phyloP scores from a whole-genome alignment of 768 basidiomycete genomes.

The Gloeopeniophorella convolvens region DNA sequence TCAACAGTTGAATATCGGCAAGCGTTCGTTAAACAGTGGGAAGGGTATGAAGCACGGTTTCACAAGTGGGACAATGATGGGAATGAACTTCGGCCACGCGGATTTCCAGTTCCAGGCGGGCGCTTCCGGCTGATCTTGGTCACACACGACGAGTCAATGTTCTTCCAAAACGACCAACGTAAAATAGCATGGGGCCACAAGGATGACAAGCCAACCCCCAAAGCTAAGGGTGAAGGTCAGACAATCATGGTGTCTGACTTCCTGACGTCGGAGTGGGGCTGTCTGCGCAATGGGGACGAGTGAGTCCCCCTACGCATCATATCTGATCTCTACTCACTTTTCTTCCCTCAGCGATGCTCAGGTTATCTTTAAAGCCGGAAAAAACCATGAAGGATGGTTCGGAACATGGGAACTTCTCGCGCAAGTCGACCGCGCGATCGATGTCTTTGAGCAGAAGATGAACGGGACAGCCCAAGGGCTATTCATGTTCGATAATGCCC shows the following conservation, averaged over 20 bases:
- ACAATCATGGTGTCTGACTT: slow-evolving; percentile 23
- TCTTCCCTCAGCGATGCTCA: slow-evolving; percentile 20
- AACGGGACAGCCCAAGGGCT: slow-evolving; percentile 23
- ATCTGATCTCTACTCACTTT: not conserved
- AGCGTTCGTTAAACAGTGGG: slow-evolving; percentile 25
- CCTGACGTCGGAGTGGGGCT: slow-evolving; percentile 28
- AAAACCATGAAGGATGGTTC: slow-evolving; percentile 30
- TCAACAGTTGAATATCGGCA: slow-evolving; percentile 29
- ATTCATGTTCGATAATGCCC: slow-evolving; percentile 29
- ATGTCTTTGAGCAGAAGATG: slow-evolving; percentile 29
- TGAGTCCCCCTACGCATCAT: slow-evolving; percentile 5
- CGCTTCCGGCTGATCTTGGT: slow-evolving; percentile 21
- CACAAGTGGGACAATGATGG: slow-evolving; percentile 27
- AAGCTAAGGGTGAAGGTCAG: slow-evolving; percentile 34
- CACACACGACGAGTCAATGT: slow-evolving; percentile 36
- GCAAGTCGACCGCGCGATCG: slow-evolving; percentile 26
- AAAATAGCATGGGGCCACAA: slow-evolving; percentile 27
- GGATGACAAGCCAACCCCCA: slow-evolving; percentile 22
- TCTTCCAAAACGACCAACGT: slow-evolving; percentile 31
- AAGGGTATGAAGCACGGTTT: slow-evolving; percentile 13
- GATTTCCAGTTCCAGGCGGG: slow-evolving; percentile 23
- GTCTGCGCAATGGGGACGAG: slow-evolving; percentile 21
- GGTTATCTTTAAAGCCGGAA: slow-evolving; percentile 28
- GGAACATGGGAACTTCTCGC: slow-evolving; percentile 24
- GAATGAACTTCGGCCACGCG: not conserved